Evolutionary conservation across 306 rosid genomes (phyloP), one percentile per base, ranked within the genome.

Genomic region (Vicia faba): DNA sequence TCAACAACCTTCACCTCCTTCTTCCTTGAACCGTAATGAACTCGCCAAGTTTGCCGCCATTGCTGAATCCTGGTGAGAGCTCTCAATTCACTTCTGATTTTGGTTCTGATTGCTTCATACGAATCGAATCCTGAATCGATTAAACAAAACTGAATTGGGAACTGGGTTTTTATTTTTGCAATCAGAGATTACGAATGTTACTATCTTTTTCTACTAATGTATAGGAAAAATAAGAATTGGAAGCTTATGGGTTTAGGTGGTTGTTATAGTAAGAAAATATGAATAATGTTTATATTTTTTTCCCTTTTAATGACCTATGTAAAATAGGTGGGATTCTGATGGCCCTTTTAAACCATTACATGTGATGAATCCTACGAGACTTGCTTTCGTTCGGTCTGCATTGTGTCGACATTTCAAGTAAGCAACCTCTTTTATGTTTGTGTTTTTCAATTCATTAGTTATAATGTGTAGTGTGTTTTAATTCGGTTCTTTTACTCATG

Each of bases 311-410:
- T 63, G 36, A 9, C 67, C 66, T 68, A 1, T 12, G 38, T 55
- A 3, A 25, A 57, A 20, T 79, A 93, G 97, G 96, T 90, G 99
- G 99, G 95, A 93, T 78, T 85, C 92, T 31, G 96, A 85, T 80
- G 97, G 99, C 5, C 96, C 96, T 1, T 90, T 88, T 72, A 90
- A 90, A 70, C 97, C 99, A n/a, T 75, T 93, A 78, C 99, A 93
- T 79, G 72, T 48, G 61, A 64, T 93, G 87, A 93, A 93, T 82
- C 96, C 99, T n/a, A 78, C 95, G 38, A 85, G 97, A 75, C 82
- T 93, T 59, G 89, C 91, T 58, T 90, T 93, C 66, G 78, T 93
- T 50, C 84, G 99, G 7, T 88, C 92, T 60, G 84, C 86, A n/a
- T 83, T 93, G 28, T 93, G 96, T 75, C 85, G 81, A 23, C 91